Evolutionary conservation across 2,329 filamentous ascomycete species (phyloP), one percentile per base, ranked within the genome.

Genomic region (Phaeosphaeria sp.): DNA sequence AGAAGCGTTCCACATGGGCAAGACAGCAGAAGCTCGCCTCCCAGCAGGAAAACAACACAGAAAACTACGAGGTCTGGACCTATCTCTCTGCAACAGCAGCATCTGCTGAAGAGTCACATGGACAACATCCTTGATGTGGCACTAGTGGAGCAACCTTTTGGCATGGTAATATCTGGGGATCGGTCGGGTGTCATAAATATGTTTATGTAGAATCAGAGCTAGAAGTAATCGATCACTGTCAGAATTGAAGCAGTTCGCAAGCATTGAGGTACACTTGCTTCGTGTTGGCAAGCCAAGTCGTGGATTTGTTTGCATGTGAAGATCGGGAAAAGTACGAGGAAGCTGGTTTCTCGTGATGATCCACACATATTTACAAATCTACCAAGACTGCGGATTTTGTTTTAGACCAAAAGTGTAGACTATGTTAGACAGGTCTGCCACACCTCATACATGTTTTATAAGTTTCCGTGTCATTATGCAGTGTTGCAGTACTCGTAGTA

Each of bases 81-180:
- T 25, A 95, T 97, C 88, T 97, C 43, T 91, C 94, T 90, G 64
- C 91, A 96, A 78, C 93, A 97, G 74, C 92, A 96, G 75, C 88
- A 92, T 77, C 77, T 99, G 66, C 79, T 98, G 56, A 90, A 88
- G 73, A 92, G 90, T 57, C 95, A 99, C 78, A 77, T 97, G 69
- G 95, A 99, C 78, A 88, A 88, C 3, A 89, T 99, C 58, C 85
- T 91, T 71, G 94, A 98, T 78, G 88, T 97, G 65, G 90, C 90
- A n/a, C 80, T 98, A 71, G 77, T 99, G 66, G 92, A 97, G 80
- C 84, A 87, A 63, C 95, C 95, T 22, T 97, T 96, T 76, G 90
- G 90, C 4, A 97, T 98, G 92, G 90, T 93, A 33, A 84, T 98
- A 50, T 96, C 91, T 65, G 93, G 90, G 53, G 95, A 99, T 81